Base-by-base conservation (phyloP, 2,329 filamentous ascomycete species). In the Colletotrichum brevisporum region DNA sequence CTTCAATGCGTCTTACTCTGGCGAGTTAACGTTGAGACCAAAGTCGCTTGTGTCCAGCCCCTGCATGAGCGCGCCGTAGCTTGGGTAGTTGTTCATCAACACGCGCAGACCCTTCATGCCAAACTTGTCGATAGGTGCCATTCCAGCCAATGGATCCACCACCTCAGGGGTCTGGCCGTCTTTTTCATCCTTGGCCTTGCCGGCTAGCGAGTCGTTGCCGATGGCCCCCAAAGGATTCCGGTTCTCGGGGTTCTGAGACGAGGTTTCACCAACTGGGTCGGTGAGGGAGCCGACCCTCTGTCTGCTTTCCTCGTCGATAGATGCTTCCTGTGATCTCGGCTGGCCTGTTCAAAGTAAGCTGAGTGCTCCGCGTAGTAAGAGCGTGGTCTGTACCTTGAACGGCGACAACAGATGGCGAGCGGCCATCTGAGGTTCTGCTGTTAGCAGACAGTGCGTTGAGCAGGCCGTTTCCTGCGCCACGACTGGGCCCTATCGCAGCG, bases 361-460 rank as follows among this genome's bases (percentile, higher is more conserved):
- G 26, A 63, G 59, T 45, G 21, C 24, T 18, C 13, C 8, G 36
- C 10, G 4, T 26, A 1, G 21, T 55, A 18, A 9, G 55, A n/a
- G 6, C 12, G 12, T 26, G 12, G 12, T 41, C 54, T 74, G 69
- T 76, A 83, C 80, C 80, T 71, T 80, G 76, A 39, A 75, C 74
- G 58, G 79, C 77, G 21, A 52, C 45, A 12, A 79, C 79, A 76
- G 78, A 59, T 57, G 87, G 84, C 43, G 87, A 85, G 64, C 85
- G 84, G 39, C 76, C 78, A 54, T 90, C 85, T 52, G 80, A 79
- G 43, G 83, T 78, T 62, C 88, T 83, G 66, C 80, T 85, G 71
- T 86, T 90, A 5, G 88, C 88, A 51, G 89, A 89, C n/a, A 91
- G 78, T 4, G 89, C 89, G 74, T 89, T 91, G 53, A 91, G 78